phyloP scores from a whole-genome alignment of 1,284 basidiomycete species.

The Marasmius fiardii region DNA sequence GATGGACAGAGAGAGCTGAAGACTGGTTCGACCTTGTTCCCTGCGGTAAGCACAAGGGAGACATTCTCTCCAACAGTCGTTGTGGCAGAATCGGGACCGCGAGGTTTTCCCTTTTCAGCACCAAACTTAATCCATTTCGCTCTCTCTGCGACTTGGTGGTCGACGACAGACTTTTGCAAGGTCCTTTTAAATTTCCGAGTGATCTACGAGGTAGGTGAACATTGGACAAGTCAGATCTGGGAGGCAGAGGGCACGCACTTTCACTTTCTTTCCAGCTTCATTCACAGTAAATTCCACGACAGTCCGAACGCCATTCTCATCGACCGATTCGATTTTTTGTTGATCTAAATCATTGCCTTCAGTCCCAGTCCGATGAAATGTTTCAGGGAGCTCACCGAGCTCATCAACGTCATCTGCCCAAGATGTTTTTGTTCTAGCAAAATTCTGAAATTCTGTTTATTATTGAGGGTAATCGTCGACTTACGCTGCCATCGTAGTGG shows the following conservation, averaged over 20 bases:
- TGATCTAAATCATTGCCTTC: conserved; percentile 25
- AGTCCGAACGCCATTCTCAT: conserved; percentile 88
- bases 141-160: conserved; percentile 90
- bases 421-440: conserved; percentile 59
- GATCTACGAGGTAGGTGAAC: conserved; percentile 44
- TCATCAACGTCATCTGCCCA: conserved; percentile 86
- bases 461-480: background rate
- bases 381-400: conserved; percentile 40
- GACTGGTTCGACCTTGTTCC: conserved; percentile 64
- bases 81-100: conserved; percentile 91
- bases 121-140: conserved; percentile 97
- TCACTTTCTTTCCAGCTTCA: conserved; percentile 94
- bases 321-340: conserved; percentile 54
- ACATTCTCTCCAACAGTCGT: conserved; percentile 96
- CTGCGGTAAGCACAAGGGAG: conserved; percentile 79
- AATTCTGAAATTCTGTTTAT: background rate
- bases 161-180: conserved; percentile 90
- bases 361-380: background rate
- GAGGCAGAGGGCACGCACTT: conserved; percentile 53
- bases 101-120: conserved; percentile 81
- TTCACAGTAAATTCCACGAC: conserved; percentile 84
- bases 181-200: conserved; percentile 87
- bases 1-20: conserved; percentile 10
- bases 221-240: background rate
- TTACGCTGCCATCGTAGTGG: background rate